A percentile compares a stretch with the other conserved stretches of the same genome.
Evolutionary conservation across 805 yeast species (phyloP).

Genomic region (Ogataea siamensis): DNA sequence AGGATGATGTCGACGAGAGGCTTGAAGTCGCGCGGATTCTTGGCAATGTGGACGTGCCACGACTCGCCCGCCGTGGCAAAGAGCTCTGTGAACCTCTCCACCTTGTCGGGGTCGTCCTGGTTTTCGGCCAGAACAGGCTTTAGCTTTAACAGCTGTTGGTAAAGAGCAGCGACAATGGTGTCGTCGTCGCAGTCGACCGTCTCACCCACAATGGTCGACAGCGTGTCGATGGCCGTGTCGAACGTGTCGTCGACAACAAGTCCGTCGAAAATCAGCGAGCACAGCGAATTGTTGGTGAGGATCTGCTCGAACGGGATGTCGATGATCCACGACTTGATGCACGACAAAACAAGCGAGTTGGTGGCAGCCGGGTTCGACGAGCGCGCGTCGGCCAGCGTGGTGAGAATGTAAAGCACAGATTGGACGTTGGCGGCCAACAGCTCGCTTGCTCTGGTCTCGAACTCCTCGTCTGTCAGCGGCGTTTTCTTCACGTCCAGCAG

Average conservation of each 20-base stretch:
- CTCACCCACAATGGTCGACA: conserved; percentile 77
- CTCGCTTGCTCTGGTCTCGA: conserved; percentile 57
- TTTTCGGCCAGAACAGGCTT: conserved; percentile 49
- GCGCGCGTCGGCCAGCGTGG: conserved; percentile 41
- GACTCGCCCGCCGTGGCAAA: conserved; percentile 93
- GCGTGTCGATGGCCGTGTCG: conserved; percentile 83
- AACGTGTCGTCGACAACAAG: conserved; percentile 60
- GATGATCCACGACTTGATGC: conserved; percentile 86
- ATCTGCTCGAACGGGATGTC: conserved; percentile 77
- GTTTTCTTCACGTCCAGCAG: conserved; percentile 72
- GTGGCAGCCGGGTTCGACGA: conserved; percentile 33
- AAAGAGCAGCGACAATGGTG: conserved; percentile 58
- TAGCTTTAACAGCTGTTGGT: conserved; percentile 62
- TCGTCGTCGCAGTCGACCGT: conserved; percentile 70
- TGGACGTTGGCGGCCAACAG: conserved; percentile 67
- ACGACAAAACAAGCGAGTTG: conserved; percentile 55
- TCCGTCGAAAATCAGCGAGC: conserved; percentile 65
- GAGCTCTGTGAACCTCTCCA: conserved; percentile 69
- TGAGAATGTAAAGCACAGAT: conserved; percentile 61
- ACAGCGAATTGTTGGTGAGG: conserved; percentile 60
- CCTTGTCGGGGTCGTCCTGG: conserved; percentile 59
- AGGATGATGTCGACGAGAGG: conserved; percentile 73
- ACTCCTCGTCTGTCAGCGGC: conserved; percentile 80
- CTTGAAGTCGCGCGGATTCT: conserved; percentile 63
- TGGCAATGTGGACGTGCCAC: conserved; percentile 87